Base-by-base conservation (phyloP, 148 eudicot species). In the Arbutus unedo region DNA sequence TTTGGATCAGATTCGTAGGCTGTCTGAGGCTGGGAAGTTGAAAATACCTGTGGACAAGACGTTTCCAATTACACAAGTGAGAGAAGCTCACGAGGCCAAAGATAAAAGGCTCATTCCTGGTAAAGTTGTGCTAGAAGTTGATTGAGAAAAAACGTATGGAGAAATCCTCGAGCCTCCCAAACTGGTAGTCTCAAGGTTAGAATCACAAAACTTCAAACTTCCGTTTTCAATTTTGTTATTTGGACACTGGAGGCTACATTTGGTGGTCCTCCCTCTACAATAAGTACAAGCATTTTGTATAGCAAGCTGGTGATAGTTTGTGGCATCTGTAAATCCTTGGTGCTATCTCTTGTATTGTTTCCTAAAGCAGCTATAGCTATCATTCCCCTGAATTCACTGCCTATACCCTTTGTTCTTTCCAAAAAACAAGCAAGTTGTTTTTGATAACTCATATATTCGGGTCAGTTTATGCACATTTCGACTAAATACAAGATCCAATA, bases 61-160 rank as follows among this genome's bases (percentile, higher is more conserved):
- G 44, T 90, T 90, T 84, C 92, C 98, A 0, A 88, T 97, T 60
- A 82, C 91, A 67, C 90, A 97, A 83, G 99, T 91, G 82, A 90
- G 85, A 81, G 97, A 93, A 85, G 98, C 99, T 18, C 99, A 97
- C 23, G 93, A 92, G 81, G 98, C 97, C 8, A 94, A 97, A 86
- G 98, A 94, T 43, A 92, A 88, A 77, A 86, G 93, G 82, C 86
- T 64, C 79, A 87, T 97, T 80, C 88, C 88, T 6, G 99, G 99
- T 73, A 97, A 97, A 93, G 87, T 97, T 72, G 98, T 97, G 83
- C 93, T 97, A 74, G 97, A 92, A 88, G 59, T 97, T 50, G 96
- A 97, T 70, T 91, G 80, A 90, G 8, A 25, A 77, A 66, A 25
- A 77, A 66, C 14, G 13, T 18, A 54, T n/a, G 13, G 77, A 51